Evolutionary conservation across 139 green algal species (phyloP).

Genomic region (Chlamydomonas applanata): DNA sequence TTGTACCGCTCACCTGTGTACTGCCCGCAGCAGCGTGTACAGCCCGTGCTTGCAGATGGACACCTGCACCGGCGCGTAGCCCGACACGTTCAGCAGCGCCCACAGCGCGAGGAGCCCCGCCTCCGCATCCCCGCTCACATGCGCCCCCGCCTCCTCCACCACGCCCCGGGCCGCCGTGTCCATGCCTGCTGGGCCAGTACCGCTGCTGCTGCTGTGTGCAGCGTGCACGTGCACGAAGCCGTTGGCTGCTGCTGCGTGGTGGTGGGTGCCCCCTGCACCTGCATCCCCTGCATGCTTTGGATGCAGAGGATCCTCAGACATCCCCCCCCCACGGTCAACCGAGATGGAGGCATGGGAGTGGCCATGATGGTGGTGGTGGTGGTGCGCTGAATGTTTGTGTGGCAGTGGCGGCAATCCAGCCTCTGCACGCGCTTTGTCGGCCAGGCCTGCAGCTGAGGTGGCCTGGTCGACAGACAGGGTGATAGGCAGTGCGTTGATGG

Average conservation of each 20-base stretch:
- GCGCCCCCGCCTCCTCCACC: neutral
- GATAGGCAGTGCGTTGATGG: slow-evolving; percentile 39
- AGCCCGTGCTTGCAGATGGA: slow-evolving; percentile 39
- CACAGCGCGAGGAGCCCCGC: slow-evolving; percentile 37
- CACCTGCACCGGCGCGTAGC: slow-evolving; percentile 33
- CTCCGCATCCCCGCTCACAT: slow-evolving; percentile 30
- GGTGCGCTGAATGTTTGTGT: too few relatives aligned
- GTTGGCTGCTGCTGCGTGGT: neutral
- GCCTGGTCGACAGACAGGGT: neutral
- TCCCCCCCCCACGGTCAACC: too few relatives aligned
- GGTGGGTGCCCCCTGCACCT: neutral
- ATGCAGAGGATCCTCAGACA: too few relatives aligned
- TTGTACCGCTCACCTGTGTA: slow-evolving; percentile 26
- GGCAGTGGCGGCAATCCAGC: too few relatives aligned
- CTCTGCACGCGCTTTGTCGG: neutral
- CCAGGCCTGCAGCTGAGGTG: neutral
- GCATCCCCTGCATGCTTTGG: neutral
- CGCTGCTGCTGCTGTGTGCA: neutral
- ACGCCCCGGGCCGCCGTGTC: neutral
- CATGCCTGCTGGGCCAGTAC: too few relatives aligned
- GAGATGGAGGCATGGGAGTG: too few relatives aligned
- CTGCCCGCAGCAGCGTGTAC: slow-evolving; percentile 41
- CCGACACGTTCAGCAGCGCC: slow-evolving; percentile 40
- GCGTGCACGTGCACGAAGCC: too few relatives aligned
- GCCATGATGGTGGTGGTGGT: too few relatives aligned